Evolutionary conservation across 768 basidiomycete species (phyloP).

Genomic region (Russula olivacea): DNA sequence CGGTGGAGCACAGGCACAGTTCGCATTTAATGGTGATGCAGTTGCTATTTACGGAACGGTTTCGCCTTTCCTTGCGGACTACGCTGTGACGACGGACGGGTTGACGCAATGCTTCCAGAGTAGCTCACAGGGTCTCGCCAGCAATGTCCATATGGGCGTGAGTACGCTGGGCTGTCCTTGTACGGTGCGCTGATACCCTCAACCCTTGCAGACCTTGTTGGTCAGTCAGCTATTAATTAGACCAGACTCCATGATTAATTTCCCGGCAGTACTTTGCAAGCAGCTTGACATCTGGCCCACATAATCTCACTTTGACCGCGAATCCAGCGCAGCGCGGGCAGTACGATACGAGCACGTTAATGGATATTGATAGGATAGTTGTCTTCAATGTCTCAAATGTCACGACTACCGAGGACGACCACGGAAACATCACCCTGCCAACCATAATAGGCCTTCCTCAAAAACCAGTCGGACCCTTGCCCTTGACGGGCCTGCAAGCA

Average conservation of each 20-base stretch:
- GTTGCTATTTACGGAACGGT: conserved; percentile 50
- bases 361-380: conserved; percentile 17
- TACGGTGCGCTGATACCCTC: not conserved
- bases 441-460: not conserved
- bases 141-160: conserved; percentile 34
- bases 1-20: conserved; percentile 38
- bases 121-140: conserved; percentile 34
- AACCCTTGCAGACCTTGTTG: conserved; percentile 26
- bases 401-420: not conserved
- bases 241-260: not conserved
- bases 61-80: conserved; percentile 45
- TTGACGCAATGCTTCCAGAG: conserved; percentile 32
- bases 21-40: conserved; percentile 46
- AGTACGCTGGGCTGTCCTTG: not conserved
- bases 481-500: not conserved
- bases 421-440: not conserved
- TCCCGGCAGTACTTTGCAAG: conserved; percentile 37
- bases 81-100: conserved; percentile 44
- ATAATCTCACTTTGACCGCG: conserved; percentile 37
- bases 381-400: conserved; percentile 2
- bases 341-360: conserved; percentile 6
- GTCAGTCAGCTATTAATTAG: conserved; percentile 21
- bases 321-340: conserved; percentile 22
- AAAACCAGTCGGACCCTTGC: not conserved
- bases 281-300: conserved; percentile 36